These are phyloP conservation scores for Conidiobolus incongruus DNA, from an alignment of 371 early-diverging fungal genomes.

Conservation along the genomic window DNA sequence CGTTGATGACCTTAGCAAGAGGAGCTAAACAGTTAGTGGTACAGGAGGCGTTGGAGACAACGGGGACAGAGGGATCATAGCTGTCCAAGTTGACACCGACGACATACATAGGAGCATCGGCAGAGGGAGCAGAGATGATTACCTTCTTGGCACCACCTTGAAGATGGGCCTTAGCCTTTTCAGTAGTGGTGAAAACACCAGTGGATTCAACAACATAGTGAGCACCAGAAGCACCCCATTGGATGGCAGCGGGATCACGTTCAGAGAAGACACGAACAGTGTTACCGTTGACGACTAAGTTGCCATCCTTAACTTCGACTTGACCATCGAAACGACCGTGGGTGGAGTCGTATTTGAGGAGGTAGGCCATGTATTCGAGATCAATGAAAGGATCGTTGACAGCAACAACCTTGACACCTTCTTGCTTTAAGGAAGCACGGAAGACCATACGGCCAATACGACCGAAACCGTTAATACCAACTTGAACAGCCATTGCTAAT, in stretches of 20 bases:
- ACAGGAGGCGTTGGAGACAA: conserved; percentile 98
- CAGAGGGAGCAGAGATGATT: conserved; percentile 95
- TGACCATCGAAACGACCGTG: conserved; percentile 79
- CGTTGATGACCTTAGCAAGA: conserved; percentile 93
- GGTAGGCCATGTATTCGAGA: conserved; percentile 89
- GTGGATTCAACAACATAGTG: conserved; percentile 96
- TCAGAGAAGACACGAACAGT: conserved; percentile 45
- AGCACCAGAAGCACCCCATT: conserved; percentile 76
- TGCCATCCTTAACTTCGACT: conserved; percentile 50
- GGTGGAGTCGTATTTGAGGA: conserved; percentile 95
- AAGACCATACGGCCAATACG: conserved; percentile 98
- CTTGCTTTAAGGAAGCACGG: conserved; percentile 53
- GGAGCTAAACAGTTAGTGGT: conserved; percentile 99
- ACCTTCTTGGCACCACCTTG: conserved; percentile 94
- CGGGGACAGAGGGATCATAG: conserved; percentile 60
- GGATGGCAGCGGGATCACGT: conserved; percentile 66
- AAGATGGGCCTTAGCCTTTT: conserved; percentile 76
- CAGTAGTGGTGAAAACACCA: conserved; percentile 90
- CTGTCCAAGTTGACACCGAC: conserved; percentile 87
- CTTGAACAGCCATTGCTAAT: conserved; percentile 24
- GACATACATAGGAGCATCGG: conserved; percentile 70
- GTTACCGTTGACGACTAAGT: conserved; percentile 67
- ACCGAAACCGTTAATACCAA: conserved; percentile 96
- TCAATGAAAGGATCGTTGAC: conserved; percentile 98
- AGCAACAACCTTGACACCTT: conserved; percentile 67